Base-by-base conservation (phyloP, 495 filamentous ascomycete genomes). In the Tetracladium marchalianum region DNA sequence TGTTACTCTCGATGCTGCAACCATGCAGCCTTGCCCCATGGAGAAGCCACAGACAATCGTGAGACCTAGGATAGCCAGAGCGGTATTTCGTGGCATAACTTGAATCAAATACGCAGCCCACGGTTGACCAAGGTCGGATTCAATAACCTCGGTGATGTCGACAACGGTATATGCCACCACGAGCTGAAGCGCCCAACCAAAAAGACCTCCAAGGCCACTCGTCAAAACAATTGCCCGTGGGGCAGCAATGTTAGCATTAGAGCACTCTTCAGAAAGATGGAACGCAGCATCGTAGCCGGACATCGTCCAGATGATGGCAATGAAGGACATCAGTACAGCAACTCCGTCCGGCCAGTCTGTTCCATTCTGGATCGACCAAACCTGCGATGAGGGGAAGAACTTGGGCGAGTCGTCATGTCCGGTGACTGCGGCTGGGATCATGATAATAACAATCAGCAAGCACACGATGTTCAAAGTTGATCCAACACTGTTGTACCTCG, bases 11-110 rank as follows among this genome's bases (percentile, higher is more conserved):
- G 80, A 84, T 2, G 84, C 84, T 11, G 84, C 82, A 24, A 89
- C 81, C 84, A 87, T 87, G 61, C 82, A 87, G 1, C 81, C 84
- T 65, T 89, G 84, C 15, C 84, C 84, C 84, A 88, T 88, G 13
- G 74, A 82, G 61, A 85, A 89, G 3, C 78, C 82, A 55, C 82
- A 85, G 40, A 86, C 66, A 55, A 89, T 85, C 4, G 83, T 89
- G 31, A 89, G 62, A 3, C 71, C 65, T 7, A 87, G 72, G 49
- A 86, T 76, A 4, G 75, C 78, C 9, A 87, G 66, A n/a, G 78
- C 78, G 1, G 68, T 74, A 17, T 78, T 78, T 52, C 77, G 70
- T 0, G 81, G 79, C 52, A 89, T 64, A 32, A 84, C 70, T 55
- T 88, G 82, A 13, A 83, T 68, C 4, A 87, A 63, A 49, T 88